These are phyloP conservation scores for Fusarium beomiforme DNA, from an alignment of 2,329 filamentous ascomycete species.

Conservation along the genomic window DNA sequence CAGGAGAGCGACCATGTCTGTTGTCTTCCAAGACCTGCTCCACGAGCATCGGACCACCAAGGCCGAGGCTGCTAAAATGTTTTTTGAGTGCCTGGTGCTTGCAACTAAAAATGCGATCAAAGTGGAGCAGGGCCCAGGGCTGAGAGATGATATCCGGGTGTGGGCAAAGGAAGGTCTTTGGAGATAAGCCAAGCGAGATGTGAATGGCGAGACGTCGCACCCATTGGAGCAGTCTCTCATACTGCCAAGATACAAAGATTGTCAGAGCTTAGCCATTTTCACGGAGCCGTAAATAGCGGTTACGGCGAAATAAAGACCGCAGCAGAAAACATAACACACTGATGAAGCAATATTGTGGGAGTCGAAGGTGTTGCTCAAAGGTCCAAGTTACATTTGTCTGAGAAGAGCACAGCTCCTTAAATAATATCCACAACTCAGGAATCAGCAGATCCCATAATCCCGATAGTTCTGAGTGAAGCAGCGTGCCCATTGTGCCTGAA, in stretches of 20 bases:
- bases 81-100: slow-evolving; percentile 94
- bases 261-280: not conserved
- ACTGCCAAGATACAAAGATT: not conserved
- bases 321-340: not conserved
- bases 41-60: slow-evolving; percentile 83
- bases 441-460: too few species aligned
- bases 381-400: too few species aligned
- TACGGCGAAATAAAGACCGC: not conserved
- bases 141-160: slow-evolving; percentile 84
- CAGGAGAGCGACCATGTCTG: slow-evolving; percentile 78
- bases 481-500: too few species aligned
- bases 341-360: too few species aligned
- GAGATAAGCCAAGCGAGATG: not conserved
- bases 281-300: not conserved
- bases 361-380: too few species aligned
- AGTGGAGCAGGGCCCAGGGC: slow-evolving; percentile 82
- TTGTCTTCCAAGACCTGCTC: slow-evolving; percentile 90
- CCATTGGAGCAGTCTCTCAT: not conserved
- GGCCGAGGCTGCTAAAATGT: slow-evolving; percentile 97
- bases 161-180: slow-evolving; percentile 69
- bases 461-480: too few species aligned
- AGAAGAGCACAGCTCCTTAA: too few species aligned
- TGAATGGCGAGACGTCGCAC: not conserved
- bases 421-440: too few species aligned
- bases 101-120: slow-evolving; percentile 98